A percentile compares a stretch with the other conserved stretches of the same genome.
These are phyloP conservation scores for Cercospora zeina DNA, from an alignment of 2,329 filamentous ascomycete species.

Conservation along the genomic window DNA sequence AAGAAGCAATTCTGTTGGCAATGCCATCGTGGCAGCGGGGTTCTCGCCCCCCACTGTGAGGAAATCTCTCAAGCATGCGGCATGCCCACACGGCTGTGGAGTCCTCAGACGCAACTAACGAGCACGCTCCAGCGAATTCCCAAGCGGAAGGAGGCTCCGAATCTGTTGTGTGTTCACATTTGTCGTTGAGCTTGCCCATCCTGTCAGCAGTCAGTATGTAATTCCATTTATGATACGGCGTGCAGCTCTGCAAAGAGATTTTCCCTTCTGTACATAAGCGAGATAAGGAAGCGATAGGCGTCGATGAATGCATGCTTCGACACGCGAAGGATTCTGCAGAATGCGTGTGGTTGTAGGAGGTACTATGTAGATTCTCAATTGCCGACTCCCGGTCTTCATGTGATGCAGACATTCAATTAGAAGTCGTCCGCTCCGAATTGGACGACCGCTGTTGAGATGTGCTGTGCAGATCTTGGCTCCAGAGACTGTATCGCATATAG, in stretches of 20 bases:
- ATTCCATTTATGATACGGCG: not conserved
- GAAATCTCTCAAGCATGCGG: not conserved
- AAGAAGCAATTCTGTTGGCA: not conserved
- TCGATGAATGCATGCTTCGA: not conserved
- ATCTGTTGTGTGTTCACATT: not conserved
- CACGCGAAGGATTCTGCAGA: not conserved
- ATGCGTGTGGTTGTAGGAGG: not conserved
- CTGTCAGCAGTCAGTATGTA: not conserved
- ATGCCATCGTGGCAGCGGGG: not conserved
- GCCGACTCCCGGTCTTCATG: not conserved
- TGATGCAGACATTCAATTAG: not conserved
- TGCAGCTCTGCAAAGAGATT: not conserved
- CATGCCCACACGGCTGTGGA: not conserved
- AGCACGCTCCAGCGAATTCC: not conserved
- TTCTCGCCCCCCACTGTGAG: not conserved
- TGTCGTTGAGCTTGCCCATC: not conserved
- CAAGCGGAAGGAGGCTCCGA: not conserved
- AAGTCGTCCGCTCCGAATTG: not conserved
- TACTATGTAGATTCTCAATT: not conserved
- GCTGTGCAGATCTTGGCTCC: not conserved
- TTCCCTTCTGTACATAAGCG: not conserved
- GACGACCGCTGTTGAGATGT: not conserved
- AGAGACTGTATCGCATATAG: not conserved
- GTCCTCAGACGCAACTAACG: not conserved
- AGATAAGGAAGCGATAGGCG: conserved; percentile 4